Evolutionary conservation across 1,284 basidiomycete species (phyloP).

Genomic region (Moesziomyces sp.): DNA sequence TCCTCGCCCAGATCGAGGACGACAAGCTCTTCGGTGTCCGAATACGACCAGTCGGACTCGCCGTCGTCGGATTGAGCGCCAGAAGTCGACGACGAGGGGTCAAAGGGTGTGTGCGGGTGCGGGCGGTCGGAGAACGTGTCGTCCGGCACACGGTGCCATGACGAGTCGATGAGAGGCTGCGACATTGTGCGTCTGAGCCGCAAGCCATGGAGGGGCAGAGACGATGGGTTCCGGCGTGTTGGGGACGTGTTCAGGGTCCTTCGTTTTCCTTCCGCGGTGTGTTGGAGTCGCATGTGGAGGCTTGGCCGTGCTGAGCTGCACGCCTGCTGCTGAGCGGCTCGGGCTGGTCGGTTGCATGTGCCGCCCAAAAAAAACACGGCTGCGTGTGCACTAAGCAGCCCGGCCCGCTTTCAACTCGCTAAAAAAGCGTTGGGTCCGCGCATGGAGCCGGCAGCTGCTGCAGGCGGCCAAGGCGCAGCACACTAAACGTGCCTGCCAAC

Average conservation of each 20-base stretch:
- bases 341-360: background rate
- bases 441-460: background rate
- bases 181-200: constrained; percentile 5
- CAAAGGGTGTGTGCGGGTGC: constrained; percentile 13
- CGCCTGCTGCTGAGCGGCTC: background rate
- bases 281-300: background rate
- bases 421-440: background rate
- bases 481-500: background rate
- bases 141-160: constrained; percentile 23
- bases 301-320: background rate
- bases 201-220: background rate
- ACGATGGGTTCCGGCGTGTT: background rate
- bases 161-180: constrained; percentile 20
- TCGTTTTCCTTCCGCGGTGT: too few species aligned
- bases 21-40: constrained; percentile 31
- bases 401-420: background rate
- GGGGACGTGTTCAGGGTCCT: too few species aligned
- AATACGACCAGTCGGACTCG: constrained; percentile 35
- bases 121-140: constrained; percentile 22
- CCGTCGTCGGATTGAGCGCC: constrained; percentile 5
- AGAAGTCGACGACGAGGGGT: constrained; percentile 5
- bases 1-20: constrained; percentile 39
- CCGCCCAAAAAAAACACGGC: background rate
- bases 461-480: background rate
- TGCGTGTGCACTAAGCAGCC: too few species aligned